Base-by-base conservation (phyloP, 83 land plant genomes). In the Picea abies region DNA sequence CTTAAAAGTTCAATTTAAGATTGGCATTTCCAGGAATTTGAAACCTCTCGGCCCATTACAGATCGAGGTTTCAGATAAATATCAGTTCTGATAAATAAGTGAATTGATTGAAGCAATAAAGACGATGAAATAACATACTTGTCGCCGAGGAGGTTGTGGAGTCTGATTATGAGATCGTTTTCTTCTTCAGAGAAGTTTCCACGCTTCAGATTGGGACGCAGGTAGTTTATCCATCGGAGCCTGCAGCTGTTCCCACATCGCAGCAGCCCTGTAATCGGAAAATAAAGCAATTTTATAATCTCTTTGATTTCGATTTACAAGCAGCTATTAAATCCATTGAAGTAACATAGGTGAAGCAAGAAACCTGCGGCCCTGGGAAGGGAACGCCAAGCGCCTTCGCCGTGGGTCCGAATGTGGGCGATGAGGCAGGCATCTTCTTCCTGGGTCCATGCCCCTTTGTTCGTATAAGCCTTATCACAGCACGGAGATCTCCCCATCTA, bases 381-480 rank as follows among this genome's bases (percentile, higher is more conserved):
- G 39, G 71, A 67, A 4, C 71, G 23, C 71, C 71, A 67, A 17
- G 4, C 8, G 12, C 71, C 71, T 67, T 67, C 71, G 0, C 32
- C 32, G 25, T 67, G 71, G 71, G 71, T 16, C 3, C 26, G 71
- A 67, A 67, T 67, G 32, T 67, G 71, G 15, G 71, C 71, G 26
- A 10, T 67, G 3, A 67, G 71, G 35, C 15, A 10, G 15, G 23
- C 71, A 14, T 67, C 71, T 29, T 67, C 71, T 67, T 29, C 39
- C 14, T 67, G 23, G 25, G 71, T 67, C 71, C 71, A 67, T 29
- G 71, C 71, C 71, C 71, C 39, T 67, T 67, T 67, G 26, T 67
- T 67, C 3, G 71, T 67, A 12, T 67, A 16, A 25, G 37, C 71
- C 71, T 35, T 35, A 1, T 35, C 35, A 2, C 35, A 35, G 35